phyloP scores from a whole-genome alignment of 2,329 filamentous ascomycete genomes.

The Alternaria triticina region DNA sequence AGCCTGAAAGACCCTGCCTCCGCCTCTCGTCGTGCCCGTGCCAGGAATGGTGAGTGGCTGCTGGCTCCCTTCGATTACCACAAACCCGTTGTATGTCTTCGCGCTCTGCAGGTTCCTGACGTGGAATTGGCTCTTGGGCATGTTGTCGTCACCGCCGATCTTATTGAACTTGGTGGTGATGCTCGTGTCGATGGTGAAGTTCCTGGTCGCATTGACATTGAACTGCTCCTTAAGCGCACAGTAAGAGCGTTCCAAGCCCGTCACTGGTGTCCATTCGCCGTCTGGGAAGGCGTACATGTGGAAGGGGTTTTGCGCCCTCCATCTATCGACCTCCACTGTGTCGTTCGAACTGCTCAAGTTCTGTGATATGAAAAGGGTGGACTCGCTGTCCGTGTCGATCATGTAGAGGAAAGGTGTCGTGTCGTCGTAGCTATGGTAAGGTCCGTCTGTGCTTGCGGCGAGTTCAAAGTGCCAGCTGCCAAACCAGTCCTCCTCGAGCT shows the following conservation, averaged over 20 bases:
- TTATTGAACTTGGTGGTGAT: slow-evolving; percentile 67
- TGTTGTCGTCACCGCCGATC: slow-evolving; percentile 61
- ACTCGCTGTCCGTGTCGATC: slow-evolving; percentile 82
- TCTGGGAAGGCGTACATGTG: slow-evolving; percentile 76
- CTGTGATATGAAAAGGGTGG: slow-evolving; percentile 79
- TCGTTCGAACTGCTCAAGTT: slow-evolving; percentile 66
- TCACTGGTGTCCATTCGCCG: slow-evolving; percentile 61
- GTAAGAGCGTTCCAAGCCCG: slow-evolving; percentile 78
- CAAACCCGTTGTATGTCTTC: slow-evolving; percentile 73
- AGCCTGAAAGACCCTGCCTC: slow-evolving; percentile 74
- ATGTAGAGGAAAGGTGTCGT: slow-evolving; percentile 69
- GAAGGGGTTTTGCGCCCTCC: slow-evolving; percentile 66
- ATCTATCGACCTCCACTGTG: slow-evolving; percentile 59
- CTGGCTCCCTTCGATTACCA: slow-evolving; percentile 69
- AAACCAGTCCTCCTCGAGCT: slow-evolving; percentile 62
- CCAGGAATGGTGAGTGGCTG: slow-evolving; percentile 54
- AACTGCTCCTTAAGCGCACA: slow-evolving; percentile 77
- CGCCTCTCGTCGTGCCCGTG: slow-evolving; percentile 64
- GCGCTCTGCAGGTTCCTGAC: slow-evolving; percentile 75
- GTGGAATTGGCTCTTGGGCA: slow-evolving; percentile 86
- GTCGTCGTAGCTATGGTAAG: slow-evolving; percentile 72
- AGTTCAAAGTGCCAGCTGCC: slow-evolving; percentile 81
- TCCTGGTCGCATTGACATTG: slow-evolving; percentile 66
- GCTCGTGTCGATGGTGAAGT: slow-evolving; percentile 68
- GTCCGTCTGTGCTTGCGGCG: slow-evolving; percentile 79